Evolutionary conservation across 345 rosid genomes (phyloP), one percentile per base, ranked within the genome.

Genomic region (Populus euphratica): DNA sequence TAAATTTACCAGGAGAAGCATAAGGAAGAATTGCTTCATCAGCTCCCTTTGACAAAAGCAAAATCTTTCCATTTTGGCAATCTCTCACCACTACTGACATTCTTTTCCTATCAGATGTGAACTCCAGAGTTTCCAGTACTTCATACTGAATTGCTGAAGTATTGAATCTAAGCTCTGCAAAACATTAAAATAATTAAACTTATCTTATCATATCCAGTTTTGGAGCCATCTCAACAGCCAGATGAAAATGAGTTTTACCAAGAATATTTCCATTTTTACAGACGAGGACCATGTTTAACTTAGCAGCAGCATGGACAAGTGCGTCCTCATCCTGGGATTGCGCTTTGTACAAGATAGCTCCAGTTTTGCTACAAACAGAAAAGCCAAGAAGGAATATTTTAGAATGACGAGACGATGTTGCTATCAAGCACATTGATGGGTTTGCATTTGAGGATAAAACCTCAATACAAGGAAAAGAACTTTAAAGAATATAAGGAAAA

Each of bases 261-360:
- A 93, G 80, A 84, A 80, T 78, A 88, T 90, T 93, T 73, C 91
- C 92, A 85, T 80, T 90, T 83, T 87, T 96, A 41, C 85, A 85
- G 35, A 81, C 78, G 84, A 90, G 91, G 76, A 88, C 90, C 98
- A 94, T 92, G 76, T 89, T 90, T 88, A 96, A 83, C 88, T 84
- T 84, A 14, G 97, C 93, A 64, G 99, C 97, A 88, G 98, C 99
- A 81, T 86, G 78, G 72, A 96, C 98, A 82, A 96, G 98, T 81
- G 99, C 99, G 62, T 96, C 97, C 85, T 96, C 99, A 84, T 96
- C 99, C 85, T 92, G 98, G 80, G 99, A 96, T 81, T 93, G 99
- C 11, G 99, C 97, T 87, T 93, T 93, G 85, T 93, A 96, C 35
- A 81, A 76, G 66, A 91, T 82, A 72, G 82, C 85, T 81, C 99